Conservation (phyloP, 352 stramenopile species). For the Halophytophthora batemanensis region DNA sequence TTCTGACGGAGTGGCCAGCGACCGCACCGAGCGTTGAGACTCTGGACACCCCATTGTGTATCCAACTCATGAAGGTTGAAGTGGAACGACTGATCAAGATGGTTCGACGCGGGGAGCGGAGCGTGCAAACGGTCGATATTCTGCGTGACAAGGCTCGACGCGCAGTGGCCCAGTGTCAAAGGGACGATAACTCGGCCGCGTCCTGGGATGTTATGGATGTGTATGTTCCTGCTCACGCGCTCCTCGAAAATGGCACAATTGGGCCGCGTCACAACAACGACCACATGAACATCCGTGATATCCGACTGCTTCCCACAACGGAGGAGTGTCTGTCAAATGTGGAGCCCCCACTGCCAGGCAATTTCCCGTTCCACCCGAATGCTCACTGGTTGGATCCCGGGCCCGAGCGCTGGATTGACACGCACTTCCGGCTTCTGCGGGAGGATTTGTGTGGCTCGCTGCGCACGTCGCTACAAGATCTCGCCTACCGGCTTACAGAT, state of each 20-base stretch:
- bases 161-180: neutral
- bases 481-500: slow-evolving; percentile 16
- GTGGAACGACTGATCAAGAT: slow-evolving; percentile 29
- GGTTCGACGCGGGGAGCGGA: slow-evolving; percentile 17
- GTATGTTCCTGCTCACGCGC: slow-evolving; percentile 15
- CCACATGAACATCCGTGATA: slow-evolving; percentile 24
- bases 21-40: slow-evolving; percentile 3
- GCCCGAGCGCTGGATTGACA: slow-evolving; percentile 40
- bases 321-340: slow-evolving; percentile 29
- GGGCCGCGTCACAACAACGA: slow-evolving; percentile 46
- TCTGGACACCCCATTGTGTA: slow-evolving; percentile 31
- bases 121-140: slow-evolving; percentile 7
- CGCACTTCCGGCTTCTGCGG: slow-evolving; percentile 41
- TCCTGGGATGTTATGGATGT: slow-evolving; percentile 33
- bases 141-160: slow-evolving; percentile 9
- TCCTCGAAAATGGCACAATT: slow-evolving; percentile 17
- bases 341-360: slow-evolving; percentile 27
- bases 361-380: slow-evolving; percentile 35
- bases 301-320: slow-evolving; percentile 34
- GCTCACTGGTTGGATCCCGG: slow-evolving; percentile 38
- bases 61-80: slow-evolving; percentile 26
- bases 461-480: slow-evolving; percentile 32
- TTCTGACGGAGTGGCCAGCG: slow-evolving; percentile 26
- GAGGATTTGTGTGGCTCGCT: slow-evolving; percentile 38
- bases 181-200: neutral